A percentile compares a stretch with the other conserved stretches of the same genome.
These are phyloP conservation scores for Tolypocladium cylindrosporum DNA, from an alignment of 2,329 filamentous ascomycete species.

Conservation along the genomic window DNA sequence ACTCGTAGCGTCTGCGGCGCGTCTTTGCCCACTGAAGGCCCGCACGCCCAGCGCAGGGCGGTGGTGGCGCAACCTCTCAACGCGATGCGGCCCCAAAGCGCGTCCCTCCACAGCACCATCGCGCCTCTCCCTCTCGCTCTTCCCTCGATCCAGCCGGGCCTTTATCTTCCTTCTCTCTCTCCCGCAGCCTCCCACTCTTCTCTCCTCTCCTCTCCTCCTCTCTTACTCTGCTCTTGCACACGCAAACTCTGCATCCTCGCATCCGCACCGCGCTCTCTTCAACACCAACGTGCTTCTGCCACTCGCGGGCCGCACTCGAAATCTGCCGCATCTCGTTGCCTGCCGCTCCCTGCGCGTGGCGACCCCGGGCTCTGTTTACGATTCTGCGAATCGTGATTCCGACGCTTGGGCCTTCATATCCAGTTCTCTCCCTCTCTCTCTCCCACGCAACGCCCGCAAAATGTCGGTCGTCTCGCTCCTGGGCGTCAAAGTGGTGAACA, in stretches of 20 bases:
- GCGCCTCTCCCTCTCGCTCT: not conserved
- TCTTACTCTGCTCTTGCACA: not conserved
- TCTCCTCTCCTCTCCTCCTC: conserved; percentile 1
- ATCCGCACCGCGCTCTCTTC: not conserved
- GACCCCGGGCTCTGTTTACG: too few species aligned
- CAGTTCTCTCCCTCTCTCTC: not conserved
- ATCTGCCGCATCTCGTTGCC: not conserved
- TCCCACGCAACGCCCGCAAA: conserved; percentile 10
- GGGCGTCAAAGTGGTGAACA: conserved; percentile 93
- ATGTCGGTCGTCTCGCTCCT: conserved; percentile 97
- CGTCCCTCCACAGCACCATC: conserved; percentile 9
- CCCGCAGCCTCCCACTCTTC: not conserved
- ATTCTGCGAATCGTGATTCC: too few species aligned
- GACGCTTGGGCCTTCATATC: not conserved
- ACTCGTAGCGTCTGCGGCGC: not conserved
- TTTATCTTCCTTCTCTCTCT: not conserved
- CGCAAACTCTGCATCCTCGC: not conserved
- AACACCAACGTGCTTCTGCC: not conserved
- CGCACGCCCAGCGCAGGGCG: not conserved
- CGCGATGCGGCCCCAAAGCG: conserved; percentile 16
- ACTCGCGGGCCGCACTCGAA: not conserved
- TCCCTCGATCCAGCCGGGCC: not conserved
- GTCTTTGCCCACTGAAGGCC: not conserved
- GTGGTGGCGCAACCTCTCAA: conserved; percentile 15
- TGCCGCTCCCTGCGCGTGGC: not conserved